phyloP scores from a whole-genome alignment of 768 basidiomycete species.

The Podaxis sp. region DNA sequence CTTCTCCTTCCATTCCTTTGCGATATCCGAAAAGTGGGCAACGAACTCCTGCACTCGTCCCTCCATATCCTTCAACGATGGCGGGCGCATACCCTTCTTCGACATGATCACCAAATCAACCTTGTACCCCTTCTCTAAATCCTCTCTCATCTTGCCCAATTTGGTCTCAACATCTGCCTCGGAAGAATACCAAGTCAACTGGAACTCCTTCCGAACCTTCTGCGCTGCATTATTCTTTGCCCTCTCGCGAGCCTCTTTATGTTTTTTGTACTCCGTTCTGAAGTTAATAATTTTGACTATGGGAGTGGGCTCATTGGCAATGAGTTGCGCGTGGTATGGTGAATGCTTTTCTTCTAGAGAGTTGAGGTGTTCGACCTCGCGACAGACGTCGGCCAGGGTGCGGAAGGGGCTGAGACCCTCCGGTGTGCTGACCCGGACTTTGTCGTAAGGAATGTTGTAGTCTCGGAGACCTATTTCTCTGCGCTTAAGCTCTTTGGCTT shows the following conservation, averaged over 20 bases:
- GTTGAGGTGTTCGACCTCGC: conserved; percentile 7
- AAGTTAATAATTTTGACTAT: conserved; percentile 61
- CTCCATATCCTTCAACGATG: conserved; percentile 38
- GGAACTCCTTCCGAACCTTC: conserved; percentile 60
- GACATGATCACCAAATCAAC: conserved; percentile 56
- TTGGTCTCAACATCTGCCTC: conserved; percentile 66
- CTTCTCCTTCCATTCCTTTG: conserved; percentile 52
- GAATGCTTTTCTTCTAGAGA: neutral
- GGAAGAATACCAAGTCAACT: conserved; percentile 68
- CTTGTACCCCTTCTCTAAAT: conserved; percentile 58
- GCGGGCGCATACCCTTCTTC: conserved; percentile 45
- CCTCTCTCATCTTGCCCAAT: conserved; percentile 52
- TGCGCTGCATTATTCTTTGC: conserved; percentile 32
- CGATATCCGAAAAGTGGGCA: conserved; percentile 44
- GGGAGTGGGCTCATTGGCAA: conserved; percentile 29
- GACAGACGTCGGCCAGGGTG: neutral
- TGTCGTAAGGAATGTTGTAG: conserved; percentile 3
- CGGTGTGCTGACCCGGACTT: neutral
- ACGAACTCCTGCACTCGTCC: conserved; percentile 44
- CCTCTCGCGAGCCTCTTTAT: conserved; percentile 36
- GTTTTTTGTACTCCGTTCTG: conserved; percentile 38
- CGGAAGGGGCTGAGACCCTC: neutral
- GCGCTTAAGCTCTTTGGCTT: neutral
- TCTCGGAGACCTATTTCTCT: conserved; percentile 14
- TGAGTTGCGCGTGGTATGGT: conserved; percentile 3